Base-by-base conservation (phyloP, 192 early-diverging fungal genomes). In the Dissophora ornata region DNA sequence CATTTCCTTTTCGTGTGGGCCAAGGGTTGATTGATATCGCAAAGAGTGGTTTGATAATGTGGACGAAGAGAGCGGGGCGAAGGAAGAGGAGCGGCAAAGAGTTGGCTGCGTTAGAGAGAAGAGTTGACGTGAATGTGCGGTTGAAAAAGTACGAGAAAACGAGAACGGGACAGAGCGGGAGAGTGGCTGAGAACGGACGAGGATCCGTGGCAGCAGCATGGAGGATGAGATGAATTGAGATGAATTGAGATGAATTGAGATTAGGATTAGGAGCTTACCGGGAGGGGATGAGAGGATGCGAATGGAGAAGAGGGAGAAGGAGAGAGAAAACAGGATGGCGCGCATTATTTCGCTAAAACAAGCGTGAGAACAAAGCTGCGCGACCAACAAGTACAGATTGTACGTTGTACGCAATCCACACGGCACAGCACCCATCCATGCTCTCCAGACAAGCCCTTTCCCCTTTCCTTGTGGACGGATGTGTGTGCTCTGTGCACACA, bases 1-100 rank as follows among this genome's bases (percentile, higher is more conserved):
- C 64, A 67, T 67, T 54, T 40, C 57, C 28, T 61, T 47, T 52
- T 36, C 46, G 41, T 25, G 2, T 9, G 36, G 13, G 36, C 36
- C 36, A 38, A 46, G 22, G 44, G 15, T 46, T 48, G 30, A 32
- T 47, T 22, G 25, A 10, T 13, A 16, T 22, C 18, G 21, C 7
- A 18, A 25, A 30, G 44, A 45, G 44, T 10, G 4, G 44, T n/a
- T 4, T n/a, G 44, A 45, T 45, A 45, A n/a, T 4, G 44, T 12
- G 18, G 44, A n/a, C 6, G 18, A 45, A n/a, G 44, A 18, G 44
- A n/a, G 18, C 4, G 44, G 18, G 15, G 44, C 4, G 44, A n/a
- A 9, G 36, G 36, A 38, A 38, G 12, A 10, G 4, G n/a, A 45
- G 44, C 18, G 44, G 44, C 4, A 45, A n/a, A 45, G 4, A 4